These are phyloP conservation scores for Phellopilus nigrolimitatus DNA, from an alignment of 1,284 basidiomycete species.

Conservation along the genomic window DNA sequence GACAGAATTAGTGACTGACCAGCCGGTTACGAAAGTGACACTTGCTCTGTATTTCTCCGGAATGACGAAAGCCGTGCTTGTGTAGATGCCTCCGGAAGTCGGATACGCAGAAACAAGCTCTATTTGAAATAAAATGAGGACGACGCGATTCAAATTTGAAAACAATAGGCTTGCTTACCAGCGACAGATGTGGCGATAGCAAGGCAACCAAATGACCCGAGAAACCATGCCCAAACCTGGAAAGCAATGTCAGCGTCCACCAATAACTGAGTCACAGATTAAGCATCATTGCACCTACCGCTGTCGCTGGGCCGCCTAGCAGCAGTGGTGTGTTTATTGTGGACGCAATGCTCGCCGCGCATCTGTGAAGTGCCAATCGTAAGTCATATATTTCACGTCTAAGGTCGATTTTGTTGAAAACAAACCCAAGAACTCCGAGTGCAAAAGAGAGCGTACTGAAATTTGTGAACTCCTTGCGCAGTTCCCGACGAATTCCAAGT, in stretches of 20 bases:
- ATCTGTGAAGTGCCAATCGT: background rate
- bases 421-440: slow-evolving; percentile 21
- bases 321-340: slow-evolving; percentile 23
- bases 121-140: background rate
- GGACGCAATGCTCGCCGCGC: slow-evolving; percentile 22
- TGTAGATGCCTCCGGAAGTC: slow-evolving; percentile 22
- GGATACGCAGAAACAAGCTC: slow-evolving; percentile 24
- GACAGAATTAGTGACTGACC: slow-evolving; percentile 12
- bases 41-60: slow-evolving; percentile 18
- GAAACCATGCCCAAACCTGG: slow-evolving; percentile 23
- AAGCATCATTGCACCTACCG: slow-evolving; percentile 5
- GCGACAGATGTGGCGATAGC: slow-evolving; percentile 23
- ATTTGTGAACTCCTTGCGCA: slow-evolving; percentile 22
- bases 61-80: slow-evolving; percentile 20
- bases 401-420: background rate
- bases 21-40: slow-evolving; percentile 21
- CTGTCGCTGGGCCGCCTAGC: slow-evolving; percentile 22
- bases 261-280: background rate
- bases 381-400: background rate
- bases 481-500: slow-evolving; percentile 21
- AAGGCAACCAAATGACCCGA: slow-evolving; percentile 21
- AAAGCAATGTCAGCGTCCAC: background rate
- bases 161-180: slow-evolving; percentile 3
- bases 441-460: slow-evolving; percentile 23
- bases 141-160: background rate